Evolutionary conservation across 352 stramenopile genomes (phyloP), one percentile per base, ranked within the genome.

Genomic region (Halophytophthora batemanensis): DNA sequence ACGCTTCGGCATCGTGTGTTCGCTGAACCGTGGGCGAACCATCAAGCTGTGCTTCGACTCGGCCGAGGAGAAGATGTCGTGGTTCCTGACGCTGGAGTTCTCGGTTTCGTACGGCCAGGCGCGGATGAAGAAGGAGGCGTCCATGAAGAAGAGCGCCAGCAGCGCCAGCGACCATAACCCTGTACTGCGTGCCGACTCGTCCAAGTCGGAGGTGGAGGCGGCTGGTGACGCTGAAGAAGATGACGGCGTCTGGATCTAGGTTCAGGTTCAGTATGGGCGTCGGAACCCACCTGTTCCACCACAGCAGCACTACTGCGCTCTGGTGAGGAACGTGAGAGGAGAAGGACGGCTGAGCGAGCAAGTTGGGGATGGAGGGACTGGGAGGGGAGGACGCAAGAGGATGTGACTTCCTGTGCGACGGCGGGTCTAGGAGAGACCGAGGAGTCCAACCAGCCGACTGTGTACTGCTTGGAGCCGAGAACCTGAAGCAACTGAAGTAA

Each of bases 21-120:
- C 66, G 47, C 74, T 91, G 18, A 91, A 89, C 51, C 71, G 74
- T 31, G 43, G 62, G 15, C 77, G 80, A 15, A 91, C 75, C 38
- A 84, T 91, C 60, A 81, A 89, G 55, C 51, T 91, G 29, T 86
- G 73, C 60, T 91, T 87, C 38, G 80, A 91, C 47, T 87, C 75
- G 31, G 76, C 78, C 11, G 80, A 91, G 56, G 80, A 91, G 55
- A 88, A 88, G 49, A 91, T 87, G 71, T 84, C 74, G 38, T 91
- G 80, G 80, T 86, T 91, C 50, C 61, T 91, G 21, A 89, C 77
- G 46, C 68, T 90, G 23, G 78, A 89, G 57, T 86, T 89, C 45
- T 78, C 78, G 0, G 75, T 89, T 6, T 83, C 78, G 29, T 89
- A 86, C 47, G 75, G 73, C 17, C 61, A 61, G 1, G 71, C 76